These are phyloP conservation scores for Penicillium soppii DNA, from an alignment of 495 filamentous ascomycete genomes.

Conservation along the genomic window DNA sequence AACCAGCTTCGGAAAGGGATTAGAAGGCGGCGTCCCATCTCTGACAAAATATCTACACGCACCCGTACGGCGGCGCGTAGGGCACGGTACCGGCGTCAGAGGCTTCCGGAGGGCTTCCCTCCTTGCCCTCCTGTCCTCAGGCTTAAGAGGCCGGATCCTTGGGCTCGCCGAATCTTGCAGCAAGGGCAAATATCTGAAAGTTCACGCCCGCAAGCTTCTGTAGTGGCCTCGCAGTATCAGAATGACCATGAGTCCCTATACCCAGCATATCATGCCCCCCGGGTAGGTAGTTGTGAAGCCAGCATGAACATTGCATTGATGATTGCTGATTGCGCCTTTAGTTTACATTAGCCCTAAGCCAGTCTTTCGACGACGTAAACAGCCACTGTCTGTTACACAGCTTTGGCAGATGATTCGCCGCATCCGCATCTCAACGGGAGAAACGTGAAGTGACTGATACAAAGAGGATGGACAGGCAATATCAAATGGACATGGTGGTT, in stretches of 20 bases:
- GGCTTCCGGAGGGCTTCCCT: neutral
- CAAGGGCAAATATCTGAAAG: neutral
- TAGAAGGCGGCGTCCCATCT: constrained; percentile 1
- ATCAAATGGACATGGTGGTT: no score
- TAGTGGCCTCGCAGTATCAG: neutral
- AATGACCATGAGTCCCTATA: neutral
- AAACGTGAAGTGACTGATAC: neutral
- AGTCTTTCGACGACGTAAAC: neutral
- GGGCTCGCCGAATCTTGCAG: neutral
- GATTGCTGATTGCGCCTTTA: neutral
- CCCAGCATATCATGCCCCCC: neutral
- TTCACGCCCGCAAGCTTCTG: neutral
- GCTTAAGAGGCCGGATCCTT: neutral
- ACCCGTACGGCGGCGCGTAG: neutral
- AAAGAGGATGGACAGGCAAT: neutral
- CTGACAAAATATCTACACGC: neutral
- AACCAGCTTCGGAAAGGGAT: constrained; percentile 2
- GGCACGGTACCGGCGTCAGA: neutral
- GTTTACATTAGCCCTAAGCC: constrained; percentile 2
- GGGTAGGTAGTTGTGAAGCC: neutral
- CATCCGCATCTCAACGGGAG: neutral
- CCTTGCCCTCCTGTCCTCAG: neutral
- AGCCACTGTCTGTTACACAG: neutral
- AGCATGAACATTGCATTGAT: neutral
- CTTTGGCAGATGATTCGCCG: neutral